Conservation (phyloP, 1,284 basidiomycete genomes). For the Ustilago loliicola region DNA sequence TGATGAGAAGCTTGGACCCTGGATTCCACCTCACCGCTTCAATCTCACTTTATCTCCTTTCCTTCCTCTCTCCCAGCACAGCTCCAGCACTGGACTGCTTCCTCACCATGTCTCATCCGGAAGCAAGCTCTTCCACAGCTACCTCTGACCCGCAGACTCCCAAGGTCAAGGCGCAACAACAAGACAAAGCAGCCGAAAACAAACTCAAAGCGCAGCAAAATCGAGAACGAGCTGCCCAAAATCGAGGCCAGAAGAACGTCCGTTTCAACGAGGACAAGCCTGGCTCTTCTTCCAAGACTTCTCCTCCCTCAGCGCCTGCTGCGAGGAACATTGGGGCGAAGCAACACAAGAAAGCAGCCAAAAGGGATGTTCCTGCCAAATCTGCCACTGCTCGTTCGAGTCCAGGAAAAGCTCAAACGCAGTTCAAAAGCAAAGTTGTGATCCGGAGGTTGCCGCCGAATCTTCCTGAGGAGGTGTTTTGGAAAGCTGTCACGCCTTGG, state of each 20-base stretch:
- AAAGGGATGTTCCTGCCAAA: slow-evolving; percentile 15
- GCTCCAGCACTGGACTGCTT: not conserved
- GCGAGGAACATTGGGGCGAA: too few species aligned
- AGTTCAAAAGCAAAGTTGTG: slow-evolving; percentile 81
- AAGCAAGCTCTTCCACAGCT: slow-evolving; percentile 7
- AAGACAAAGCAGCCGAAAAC: slow-evolving; percentile 24
- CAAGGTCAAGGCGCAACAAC: slow-evolving; percentile 12
- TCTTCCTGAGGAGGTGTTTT: slow-evolving; percentile 90
- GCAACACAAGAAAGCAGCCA: slow-evolving; percentile 47
- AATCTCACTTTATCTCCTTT: too few species aligned
- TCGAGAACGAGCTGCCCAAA: slow-evolving; percentile 18
- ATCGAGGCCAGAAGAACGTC: slow-evolving; percentile 14
- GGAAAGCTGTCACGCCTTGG: slow-evolving; percentile 89
- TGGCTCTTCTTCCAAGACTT: not conserved
- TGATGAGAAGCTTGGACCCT: slow-evolving; percentile 20
- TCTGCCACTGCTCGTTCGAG: not conserved
- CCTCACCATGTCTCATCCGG: slow-evolving; percentile 25
- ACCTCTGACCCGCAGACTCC: not conserved
- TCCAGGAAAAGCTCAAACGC: slow-evolving; percentile 16
- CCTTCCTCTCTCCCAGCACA: not conserved
- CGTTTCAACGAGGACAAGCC: slow-evolving; percentile 1
- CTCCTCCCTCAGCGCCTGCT: not conserved
- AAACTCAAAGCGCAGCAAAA: slow-evolving; percentile 24
- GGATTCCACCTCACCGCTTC: not conserved
- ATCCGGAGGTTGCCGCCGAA: slow-evolving; percentile 90